Percentiles rank a stretch among this genome's conserved stretches.
phyloP scores from a whole-genome alignment of 352 stramenopile genomes.

The Phytopythium oedochilum region DNA sequence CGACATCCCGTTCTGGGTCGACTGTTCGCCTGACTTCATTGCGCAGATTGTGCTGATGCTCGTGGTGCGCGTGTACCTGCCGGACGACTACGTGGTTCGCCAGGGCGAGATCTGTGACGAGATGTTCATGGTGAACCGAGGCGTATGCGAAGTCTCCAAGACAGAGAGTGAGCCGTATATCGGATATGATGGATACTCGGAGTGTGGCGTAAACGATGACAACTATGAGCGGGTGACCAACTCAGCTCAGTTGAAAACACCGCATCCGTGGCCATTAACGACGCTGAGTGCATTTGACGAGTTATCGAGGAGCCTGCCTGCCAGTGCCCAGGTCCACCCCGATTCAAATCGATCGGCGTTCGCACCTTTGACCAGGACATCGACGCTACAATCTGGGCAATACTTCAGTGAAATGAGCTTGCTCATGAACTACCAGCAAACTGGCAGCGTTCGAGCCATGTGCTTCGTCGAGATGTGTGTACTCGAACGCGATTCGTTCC shows the following conservation, averaged over 20 bases:
- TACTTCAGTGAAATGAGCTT: slow-evolving; percentile 31
- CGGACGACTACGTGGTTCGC: slow-evolving; percentile 45
- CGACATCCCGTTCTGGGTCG: slow-evolving; percentile 36
- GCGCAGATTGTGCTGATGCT: slow-evolving; percentile 32
- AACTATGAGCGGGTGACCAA: too few species aligned
- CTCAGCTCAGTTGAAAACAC: neutral
- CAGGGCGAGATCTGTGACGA: slow-evolving; percentile 23
- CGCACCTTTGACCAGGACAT: neutral
- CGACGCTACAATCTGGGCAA: slow-evolving; percentile 8
- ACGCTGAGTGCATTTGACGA: neutral
- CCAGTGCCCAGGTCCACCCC: neutral
- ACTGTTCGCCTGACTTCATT: slow-evolving; percentile 32
- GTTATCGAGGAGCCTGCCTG: neutral
- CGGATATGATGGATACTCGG: neutral
- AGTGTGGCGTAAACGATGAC: neutral
- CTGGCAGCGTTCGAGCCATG: slow-evolving; percentile 12
- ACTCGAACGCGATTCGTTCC: slow-evolving; percentile 5
- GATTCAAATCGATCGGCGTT: neutral
- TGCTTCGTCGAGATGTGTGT: slow-evolving; percentile 21
- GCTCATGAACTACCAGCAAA: slow-evolving; percentile 22
- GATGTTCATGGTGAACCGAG: slow-evolving; percentile 41
- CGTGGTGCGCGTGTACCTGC: slow-evolving; percentile 30
- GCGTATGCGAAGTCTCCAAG: slow-evolving; percentile 19
- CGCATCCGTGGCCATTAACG: neutral
- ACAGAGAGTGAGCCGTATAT: neutral